Evolutionary conservation across 176 grass and related monocot genomes (phyloP).

Genomic region (Oryza longistaminata): DNA sequence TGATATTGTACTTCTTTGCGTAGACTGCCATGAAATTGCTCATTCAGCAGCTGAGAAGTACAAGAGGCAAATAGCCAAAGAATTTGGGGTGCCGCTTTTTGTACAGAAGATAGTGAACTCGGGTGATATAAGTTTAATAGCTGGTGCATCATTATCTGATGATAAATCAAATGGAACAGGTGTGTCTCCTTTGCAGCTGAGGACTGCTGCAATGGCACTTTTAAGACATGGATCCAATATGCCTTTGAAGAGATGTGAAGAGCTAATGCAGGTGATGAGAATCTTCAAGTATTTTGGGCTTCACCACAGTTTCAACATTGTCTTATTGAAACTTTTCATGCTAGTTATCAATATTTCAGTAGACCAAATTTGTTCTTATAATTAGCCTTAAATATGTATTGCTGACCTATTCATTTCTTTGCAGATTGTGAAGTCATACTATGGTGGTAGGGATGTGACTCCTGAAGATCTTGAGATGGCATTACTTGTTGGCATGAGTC

Average conservation of each 20-base stretch:
- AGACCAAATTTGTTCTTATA: constrained; percentile 26
- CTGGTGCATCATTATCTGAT: constrained; percentile 37
- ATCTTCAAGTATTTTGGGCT: constrained; percentile 25
- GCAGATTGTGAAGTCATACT: constrained; percentile 84
- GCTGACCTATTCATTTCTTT: constrained; percentile 7
- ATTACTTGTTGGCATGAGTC: constrained; percentile 85
- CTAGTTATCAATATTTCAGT: constrained; percentile 1
- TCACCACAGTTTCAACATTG: constrained; percentile 15
- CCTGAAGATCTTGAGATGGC: constrained; percentile 77
- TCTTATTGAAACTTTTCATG: constrained; percentile 17
- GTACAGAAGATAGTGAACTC: constrained; percentile 91
- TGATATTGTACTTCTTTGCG: constrained; percentile 97
- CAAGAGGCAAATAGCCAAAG: constrained; percentile 76
- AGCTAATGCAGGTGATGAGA: constrained; percentile 72
- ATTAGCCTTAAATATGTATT: constrained; percentile 8
- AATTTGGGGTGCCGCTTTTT: constrained; percentile 90
- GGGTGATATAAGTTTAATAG: constrained; percentile 58
- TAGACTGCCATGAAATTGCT: constrained; percentile 90
- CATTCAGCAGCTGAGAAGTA: constrained; percentile 89
- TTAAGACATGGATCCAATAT: constrained; percentile 85
- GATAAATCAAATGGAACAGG: constrained; percentile 51
- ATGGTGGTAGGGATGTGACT: constrained; percentile 79
- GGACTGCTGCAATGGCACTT: constrained; percentile 97
- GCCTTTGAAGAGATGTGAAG: constrained; percentile 72
- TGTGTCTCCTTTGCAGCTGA: constrained; percentile 82